A percentile compares a stretch with the other conserved stretches of the same genome.
These are phyloP conservation scores for Geotrichum histeridarum DNA, from an alignment of 1,139 yeast genomes.

Conservation along the genomic window DNA sequence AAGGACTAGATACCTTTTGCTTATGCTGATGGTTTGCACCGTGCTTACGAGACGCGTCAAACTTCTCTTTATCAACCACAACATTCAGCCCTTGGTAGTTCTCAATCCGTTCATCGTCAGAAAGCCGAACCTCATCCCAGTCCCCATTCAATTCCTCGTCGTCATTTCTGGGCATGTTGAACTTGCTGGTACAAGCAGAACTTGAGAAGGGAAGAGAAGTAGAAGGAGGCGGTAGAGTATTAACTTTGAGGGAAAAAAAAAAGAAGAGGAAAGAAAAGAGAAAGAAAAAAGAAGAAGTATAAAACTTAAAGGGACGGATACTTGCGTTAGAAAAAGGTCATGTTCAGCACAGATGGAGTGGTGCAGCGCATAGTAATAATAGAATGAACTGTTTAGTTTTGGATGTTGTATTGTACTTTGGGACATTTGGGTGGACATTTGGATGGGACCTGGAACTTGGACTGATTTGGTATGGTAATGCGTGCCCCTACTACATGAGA, in stretches of 20 bases:
- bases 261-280: background rate
- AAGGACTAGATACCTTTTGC: background rate
- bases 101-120: slow-evolving; percentile 5
- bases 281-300: background rate
- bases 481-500: too few relatives aligned
- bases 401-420: too few relatives aligned
- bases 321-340: background rate
- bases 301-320: too few relatives aligned
- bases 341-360: too few relatives aligned
- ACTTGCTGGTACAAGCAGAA: background rate
- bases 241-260: background rate
- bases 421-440: too few relatives aligned
- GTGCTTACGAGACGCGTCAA: background rate
- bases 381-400: too few relatives aligned
- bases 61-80: background rate
- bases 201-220: background rate
- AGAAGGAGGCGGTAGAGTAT: background rate
- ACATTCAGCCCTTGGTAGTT: background rate
- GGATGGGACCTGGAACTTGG: too few relatives aligned
- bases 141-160: slow-evolving; percentile 3
- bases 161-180: background rate
- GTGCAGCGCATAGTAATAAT: too few relatives aligned
- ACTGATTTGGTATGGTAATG: too few relatives aligned
- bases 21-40: background rate
- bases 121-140: slow-evolving; percentile 12